Conservation (phyloP, 345 rosid genomes). For the Populus tremula region DNA sequence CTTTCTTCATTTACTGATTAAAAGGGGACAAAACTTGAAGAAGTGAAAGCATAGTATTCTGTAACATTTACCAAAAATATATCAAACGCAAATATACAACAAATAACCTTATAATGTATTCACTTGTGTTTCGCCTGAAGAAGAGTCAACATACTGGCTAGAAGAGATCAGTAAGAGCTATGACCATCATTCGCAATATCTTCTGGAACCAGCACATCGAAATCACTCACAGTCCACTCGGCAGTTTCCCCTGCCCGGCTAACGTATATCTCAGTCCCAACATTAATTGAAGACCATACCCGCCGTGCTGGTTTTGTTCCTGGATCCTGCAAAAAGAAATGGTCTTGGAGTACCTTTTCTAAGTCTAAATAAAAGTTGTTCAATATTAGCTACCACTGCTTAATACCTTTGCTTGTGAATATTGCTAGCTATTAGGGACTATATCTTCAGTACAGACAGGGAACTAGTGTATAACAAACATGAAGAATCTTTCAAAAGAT, state of each 20-base stretch:
- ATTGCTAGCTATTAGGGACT: not conserved
- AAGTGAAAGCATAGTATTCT: no score
- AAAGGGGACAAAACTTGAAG: no score
- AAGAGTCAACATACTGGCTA: not conserved
- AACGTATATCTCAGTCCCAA: conserved; percentile 28
- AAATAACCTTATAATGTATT: no score
- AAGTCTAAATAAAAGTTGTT: not conserved
- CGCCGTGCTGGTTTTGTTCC: conserved; percentile 28
- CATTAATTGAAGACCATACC: conserved; percentile 23
- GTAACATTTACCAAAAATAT: no score
- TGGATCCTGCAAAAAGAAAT: conserved; percentile 24
- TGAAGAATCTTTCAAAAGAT: no score
- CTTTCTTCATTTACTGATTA: no score
- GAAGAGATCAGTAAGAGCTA: conserved; percentile 1
- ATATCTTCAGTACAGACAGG: not conserved
- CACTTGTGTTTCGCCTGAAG: not conserved
- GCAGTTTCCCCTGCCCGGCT: conserved; percentile 20
- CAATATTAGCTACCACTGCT: not conserved
- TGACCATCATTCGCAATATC: not conserved
- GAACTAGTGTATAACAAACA: not conserved
- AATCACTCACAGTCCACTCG: conserved; percentile 30
- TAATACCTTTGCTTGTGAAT: not conserved
- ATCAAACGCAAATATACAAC: no score
- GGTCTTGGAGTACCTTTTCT: not conserved
- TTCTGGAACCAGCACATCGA: conserved; percentile 26